Percentiles rank a stretch among this genome's conserved stretches.
phyloP scores from a whole-genome alignment of 768 basidiomycete species.

The Amyloporia xantha region DNA sequence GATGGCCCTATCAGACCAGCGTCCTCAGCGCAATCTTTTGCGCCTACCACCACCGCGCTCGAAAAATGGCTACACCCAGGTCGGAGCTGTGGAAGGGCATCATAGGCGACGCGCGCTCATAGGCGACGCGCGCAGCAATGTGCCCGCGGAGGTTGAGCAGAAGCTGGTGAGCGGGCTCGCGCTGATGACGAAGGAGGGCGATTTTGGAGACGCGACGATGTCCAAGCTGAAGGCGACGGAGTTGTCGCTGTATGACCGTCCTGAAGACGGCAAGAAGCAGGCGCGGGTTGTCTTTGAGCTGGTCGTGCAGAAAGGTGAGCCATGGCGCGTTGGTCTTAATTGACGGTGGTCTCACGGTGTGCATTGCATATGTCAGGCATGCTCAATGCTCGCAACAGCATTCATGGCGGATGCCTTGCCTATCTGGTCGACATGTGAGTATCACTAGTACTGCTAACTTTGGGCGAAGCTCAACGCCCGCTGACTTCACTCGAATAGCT shows the following conservation, averaged over 20 bases:
- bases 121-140: slow-evolving; percentile 35
- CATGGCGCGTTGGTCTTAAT: too few relatives aligned
- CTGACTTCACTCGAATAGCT: slow-evolving; percentile 4
- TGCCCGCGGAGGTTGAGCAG: slow-evolving; percentile 38
- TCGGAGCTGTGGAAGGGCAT: not conserved
- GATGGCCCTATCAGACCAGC: not conserved
- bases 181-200: slow-evolving; percentile 16
- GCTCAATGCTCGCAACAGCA: slow-evolving; percentile 8
- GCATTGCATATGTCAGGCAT: slow-evolving; percentile 8
- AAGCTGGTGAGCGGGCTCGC: slow-evolving; percentile 40
- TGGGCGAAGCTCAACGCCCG: too few relatives aligned
- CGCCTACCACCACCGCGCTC: too few relatives aligned
- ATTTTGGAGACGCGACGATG: not conserved
- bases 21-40: not conserved
- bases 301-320: slow-evolving; percentile 8
- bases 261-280: slow-evolving; percentile 12
- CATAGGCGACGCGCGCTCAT: not conserved
- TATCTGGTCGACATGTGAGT: slow-evolving; percentile 16
- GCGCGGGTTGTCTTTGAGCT: slow-evolving; percentile 9
- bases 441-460: too few relatives aligned
- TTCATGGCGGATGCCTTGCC: slow-evolving; percentile 16
- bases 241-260: slow-evolving; percentile 6
- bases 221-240: slow-evolving; percentile 2
- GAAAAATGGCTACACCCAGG: too few relatives aligned
- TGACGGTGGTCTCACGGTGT: not conserved